Conservation (phyloP, 2,329 filamentous ascomycete genomes). For the Trichoderma asperellum region DNA sequence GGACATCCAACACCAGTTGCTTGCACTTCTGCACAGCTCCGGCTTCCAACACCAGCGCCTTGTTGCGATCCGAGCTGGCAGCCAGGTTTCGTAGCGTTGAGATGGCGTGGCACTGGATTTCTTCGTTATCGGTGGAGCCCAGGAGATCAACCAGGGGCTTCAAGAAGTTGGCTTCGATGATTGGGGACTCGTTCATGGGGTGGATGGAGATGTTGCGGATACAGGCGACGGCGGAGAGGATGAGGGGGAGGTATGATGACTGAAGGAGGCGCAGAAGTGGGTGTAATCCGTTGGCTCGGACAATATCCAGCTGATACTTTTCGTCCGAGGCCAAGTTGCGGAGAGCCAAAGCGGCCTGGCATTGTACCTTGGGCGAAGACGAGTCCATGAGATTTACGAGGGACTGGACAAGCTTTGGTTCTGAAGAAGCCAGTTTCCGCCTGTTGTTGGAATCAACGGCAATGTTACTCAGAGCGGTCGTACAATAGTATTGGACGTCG, state of each 20-base stretch:
- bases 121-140: slow-evolving; percentile 94
- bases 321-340: slow-evolving; percentile 96
- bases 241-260: slow-evolving; percentile 92
- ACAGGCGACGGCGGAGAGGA: slow-evolving; percentile 94
- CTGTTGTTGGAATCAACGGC: slow-evolving; percentile 91
- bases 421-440: slow-evolving; percentile 86
- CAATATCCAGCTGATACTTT: slow-evolving; percentile 98
- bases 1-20: slow-evolving; percentile 89
- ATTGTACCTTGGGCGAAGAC: slow-evolving; percentile 95
- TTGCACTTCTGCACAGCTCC: slow-evolving; percentile 99
- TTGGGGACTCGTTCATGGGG: slow-evolving; percentile 94
- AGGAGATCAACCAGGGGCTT: slow-evolving; percentile 92
- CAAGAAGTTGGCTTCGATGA: slow-evolving; percentile 96
- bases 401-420: slow-evolving; percentile 89
- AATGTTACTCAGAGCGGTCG: slow-evolving; percentile 97
- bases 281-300: slow-evolving; percentile 81
- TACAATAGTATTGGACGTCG: slow-evolving; percentile 99
- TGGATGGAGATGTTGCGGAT: slow-evolving; percentile 99
- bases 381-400: slow-evolving; percentile 97
- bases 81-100: slow-evolving; percentile 94
- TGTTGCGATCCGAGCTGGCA: slow-evolving; percentile 96
- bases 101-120: slow-evolving; percentile 98
- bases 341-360: slow-evolving; percentile 91
- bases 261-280: slow-evolving; percentile 88
- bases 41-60: slow-evolving; percentile 93